Base-by-base conservation (phyloP, 305 asterid genomes). In the Salvia sclarea region DNA sequence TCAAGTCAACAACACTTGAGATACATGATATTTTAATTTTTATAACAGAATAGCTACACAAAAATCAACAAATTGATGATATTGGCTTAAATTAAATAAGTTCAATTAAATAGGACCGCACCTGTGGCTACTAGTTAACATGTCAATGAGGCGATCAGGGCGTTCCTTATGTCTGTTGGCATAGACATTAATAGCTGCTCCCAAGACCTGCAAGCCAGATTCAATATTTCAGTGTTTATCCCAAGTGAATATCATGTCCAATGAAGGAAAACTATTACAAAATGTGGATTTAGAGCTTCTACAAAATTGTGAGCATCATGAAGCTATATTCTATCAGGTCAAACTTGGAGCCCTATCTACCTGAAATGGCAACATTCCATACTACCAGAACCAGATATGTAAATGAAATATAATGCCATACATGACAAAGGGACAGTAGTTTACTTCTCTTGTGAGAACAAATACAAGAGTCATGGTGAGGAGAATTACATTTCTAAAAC, bases 161-260 rank as follows among this genome's bases (percentile, higher is more conserved):
- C 98, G 94, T 83, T 94, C 99, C 81, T 94, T 94, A 80, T 91
- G 98, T 74, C 87, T 88, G 83, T 91, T 94, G 67, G 99, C 99
- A 70, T 94, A 94, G 54, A 91, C 99, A 74, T 91, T 94, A 45
- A 94, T 91, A 64, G 98, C 97, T 71, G 98, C 98, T 65, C 99
- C 98, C 85, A 91, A 76, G 73, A 94, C 99, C 96, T 90, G 81
- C 63, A 78, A 64, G 54, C 58, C 60, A 74, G 60, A 69, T 45
- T 21, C 33, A 58, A 50, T 14, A 56, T 40, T 44, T 62, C 22
- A 41, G 61, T 44, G 62, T 58, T n/a, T 43, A 50, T 49, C 63
- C 60, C 73, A 61, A 69, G 48, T 47, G 59, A 59, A 59, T 30
- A 55, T 55, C 69, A 31, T 55, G 21, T 37, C 55, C 45, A 47